These are phyloP conservation scores for Gossypium australe DNA, from an alignment of 345 rosid species.

Conservation along the genomic window DNA sequence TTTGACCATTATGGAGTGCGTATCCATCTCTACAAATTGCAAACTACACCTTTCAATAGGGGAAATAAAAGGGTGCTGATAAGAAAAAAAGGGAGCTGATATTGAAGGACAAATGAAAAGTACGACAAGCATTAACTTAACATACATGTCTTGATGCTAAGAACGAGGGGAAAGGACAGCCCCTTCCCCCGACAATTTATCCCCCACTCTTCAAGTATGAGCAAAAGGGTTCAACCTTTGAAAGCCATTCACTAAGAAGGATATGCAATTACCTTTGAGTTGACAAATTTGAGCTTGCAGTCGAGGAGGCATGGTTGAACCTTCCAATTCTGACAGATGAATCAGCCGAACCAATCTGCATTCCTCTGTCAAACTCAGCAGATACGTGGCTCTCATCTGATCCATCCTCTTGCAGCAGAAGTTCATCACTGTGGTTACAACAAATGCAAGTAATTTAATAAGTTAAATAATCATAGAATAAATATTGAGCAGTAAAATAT, in stretches of 20 bases:
- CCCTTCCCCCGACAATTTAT: neutral
- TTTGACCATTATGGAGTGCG: neutral
- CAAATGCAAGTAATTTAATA: slow-evolving; percentile 2
- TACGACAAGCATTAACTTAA: neutral
- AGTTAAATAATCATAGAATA: neutral
- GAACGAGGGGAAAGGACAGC: neutral
- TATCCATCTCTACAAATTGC: neutral
- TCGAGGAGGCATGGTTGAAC: slow-evolving; percentile 31
- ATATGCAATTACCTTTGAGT: slow-evolving; percentile 48
- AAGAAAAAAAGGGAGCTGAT: neutral
- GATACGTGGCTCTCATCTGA: slow-evolving; percentile 46
- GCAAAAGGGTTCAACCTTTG: neutral
- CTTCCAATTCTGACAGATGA: slow-evolving; percentile 44
- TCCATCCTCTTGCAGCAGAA: slow-evolving; percentile 81
- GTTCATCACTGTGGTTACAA: slow-evolving; percentile 63
- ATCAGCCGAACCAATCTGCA: slow-evolving; percentile 65
- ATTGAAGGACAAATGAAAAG: neutral
- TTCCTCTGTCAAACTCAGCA: slow-evolving; percentile 55
- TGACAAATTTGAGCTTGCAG: slow-evolving; percentile 39
- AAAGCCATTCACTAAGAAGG: neutral
- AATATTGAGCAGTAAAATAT: neutral
- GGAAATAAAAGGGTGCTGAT: neutral
- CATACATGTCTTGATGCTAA: neutral
- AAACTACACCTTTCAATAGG: neutral
- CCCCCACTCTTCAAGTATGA: neutral